Evolutionary conservation across 257 asterid species (phyloP), one percentile per base, ranked within the genome.

Genomic region (Primulina tabacum): DNA sequence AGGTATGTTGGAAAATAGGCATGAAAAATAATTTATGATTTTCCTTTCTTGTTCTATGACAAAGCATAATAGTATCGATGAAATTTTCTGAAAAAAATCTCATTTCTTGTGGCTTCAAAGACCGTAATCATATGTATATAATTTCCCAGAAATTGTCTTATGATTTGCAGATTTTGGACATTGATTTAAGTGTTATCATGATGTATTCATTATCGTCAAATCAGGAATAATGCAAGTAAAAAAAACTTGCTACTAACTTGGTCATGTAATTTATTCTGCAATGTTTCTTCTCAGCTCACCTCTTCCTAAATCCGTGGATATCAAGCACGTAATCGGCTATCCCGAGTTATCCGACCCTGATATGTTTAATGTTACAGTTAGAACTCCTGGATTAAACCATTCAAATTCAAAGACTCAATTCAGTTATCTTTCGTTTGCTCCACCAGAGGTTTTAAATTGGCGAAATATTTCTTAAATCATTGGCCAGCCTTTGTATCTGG

Each of bases 401-500:
- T 81, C 88, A 40, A 30, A 72, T n/a, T 69, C 75, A 35, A 71
- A 79, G 67, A 80, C 61, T 65, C 81, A 80, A 8, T 69, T 77
- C 73, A 78, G 83, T 81, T 91, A 91, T 76, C 78, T 91, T 50
- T 91, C 97, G 16, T 91, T 89, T 75, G 92, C 97, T 65, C 97
- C 97, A 69, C 97, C 97, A 0, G 97, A 91, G 97, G 97, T 89
- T 70, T 76, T 65, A 60, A 66, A 53, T 70, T 28, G 24, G 55
- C 11, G 35, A 32, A 24, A 52, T 67, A 29, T 53, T 26, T 8
- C 37, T 53, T 68, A 30, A 11, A n/a, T 26, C 33, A 35, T 12
- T 29, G 17, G 40, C 18, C 17, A 35, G 30, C 1, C 57, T 8
- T 55, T 12, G 12, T 28, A 40, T 43, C 12, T 30, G 28, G 52